Conservation (phyloP, 2,329 filamentous ascomycete species). For the Rhinocladiella similis region DNA sequence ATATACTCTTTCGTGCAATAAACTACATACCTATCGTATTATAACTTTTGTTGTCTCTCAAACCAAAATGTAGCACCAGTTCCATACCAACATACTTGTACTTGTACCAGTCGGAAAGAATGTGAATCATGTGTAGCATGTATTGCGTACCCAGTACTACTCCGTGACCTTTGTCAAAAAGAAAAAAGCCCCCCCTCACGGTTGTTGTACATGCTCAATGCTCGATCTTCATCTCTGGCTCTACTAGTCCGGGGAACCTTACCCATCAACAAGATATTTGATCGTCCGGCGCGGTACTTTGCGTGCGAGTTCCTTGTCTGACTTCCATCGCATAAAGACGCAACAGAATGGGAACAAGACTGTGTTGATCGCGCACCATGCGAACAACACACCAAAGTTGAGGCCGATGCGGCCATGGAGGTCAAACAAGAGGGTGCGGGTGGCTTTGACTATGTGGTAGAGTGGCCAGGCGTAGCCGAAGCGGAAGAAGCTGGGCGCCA, state of each 20-base stretch:
- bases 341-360: conserved; percentile 54
- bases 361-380: conserved; percentile 56
- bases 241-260: neutral
- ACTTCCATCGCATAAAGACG: conserved; percentile 47
- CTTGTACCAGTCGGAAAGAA: too few relatives aligned
- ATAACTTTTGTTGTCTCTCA: too few relatives aligned
- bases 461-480: conserved; percentile 67
- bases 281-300: conserved; percentile 18
- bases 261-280: conserved; percentile 22
- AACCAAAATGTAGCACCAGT: neutral
- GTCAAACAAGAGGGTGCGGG: conserved; percentile 62
- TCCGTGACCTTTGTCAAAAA: too few relatives aligned
- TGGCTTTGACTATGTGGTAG: conserved; percentile 61
- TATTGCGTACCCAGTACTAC: too few relatives aligned
- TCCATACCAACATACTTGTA: too few relatives aligned
- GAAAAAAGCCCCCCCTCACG: too few relatives aligned
- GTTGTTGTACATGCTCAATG: neutral
- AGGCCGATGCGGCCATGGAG: conserved; percentile 58
- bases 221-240: neutral
- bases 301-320: conserved; percentile 27
- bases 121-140: too few relatives aligned
- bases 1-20: too few relatives aligned
- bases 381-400: conserved; percentile 62
- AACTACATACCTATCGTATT: too few relatives aligned
- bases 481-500: conserved; percentile 59